Evolutionary conservation across 2,329 filamentous ascomycete species (phyloP).

Genomic region (Zalaria obscura): DNA sequence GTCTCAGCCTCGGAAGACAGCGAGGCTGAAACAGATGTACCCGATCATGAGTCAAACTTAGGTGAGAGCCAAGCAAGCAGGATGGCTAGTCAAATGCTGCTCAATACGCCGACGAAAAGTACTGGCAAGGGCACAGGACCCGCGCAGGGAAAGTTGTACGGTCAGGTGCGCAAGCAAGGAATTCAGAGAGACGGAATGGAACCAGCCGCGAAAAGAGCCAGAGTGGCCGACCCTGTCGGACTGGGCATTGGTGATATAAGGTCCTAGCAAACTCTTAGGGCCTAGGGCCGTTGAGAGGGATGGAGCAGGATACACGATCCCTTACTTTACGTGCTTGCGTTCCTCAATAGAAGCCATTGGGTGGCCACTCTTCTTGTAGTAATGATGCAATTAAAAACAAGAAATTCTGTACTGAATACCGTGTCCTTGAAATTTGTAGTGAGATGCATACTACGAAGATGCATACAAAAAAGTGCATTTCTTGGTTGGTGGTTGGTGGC

Average conservation of each 20-base stretch:
- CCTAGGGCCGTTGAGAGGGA: no score
- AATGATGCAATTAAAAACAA: no score
- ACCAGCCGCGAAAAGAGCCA: slow-evolving; percentile 31
- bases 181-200: slow-evolving; percentile 19
- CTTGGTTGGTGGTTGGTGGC: no score
- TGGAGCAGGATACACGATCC: no score
- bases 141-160: slow-evolving; percentile 50
- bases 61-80: slow-evolving; percentile 66
- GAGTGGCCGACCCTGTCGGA: slow-evolving; percentile 7
- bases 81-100: slow-evolving; percentile 50
- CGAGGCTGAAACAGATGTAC: slow-evolving; percentile 44
- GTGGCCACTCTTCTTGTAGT: no score
- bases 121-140: slow-evolving; percentile 25
- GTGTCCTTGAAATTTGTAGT: no score
- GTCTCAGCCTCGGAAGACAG: slow-evolving; percentile 53
- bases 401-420: no score
- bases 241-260: slow-evolving; percentile 14
- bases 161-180: slow-evolving; percentile 43
- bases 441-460: no score
- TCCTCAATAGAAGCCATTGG: no score
- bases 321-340: no score
- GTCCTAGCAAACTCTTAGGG: background rate
- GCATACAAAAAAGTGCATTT: no score
- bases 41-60: slow-evolving; percentile 36
- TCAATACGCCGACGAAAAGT: slow-evolving; percentile 30